Percentiles rank a stretch among this genome's conserved stretches.
phyloP scores from a whole-genome alignment of 257 asterid genomes.

The Nicotiana paniculata region DNA sequence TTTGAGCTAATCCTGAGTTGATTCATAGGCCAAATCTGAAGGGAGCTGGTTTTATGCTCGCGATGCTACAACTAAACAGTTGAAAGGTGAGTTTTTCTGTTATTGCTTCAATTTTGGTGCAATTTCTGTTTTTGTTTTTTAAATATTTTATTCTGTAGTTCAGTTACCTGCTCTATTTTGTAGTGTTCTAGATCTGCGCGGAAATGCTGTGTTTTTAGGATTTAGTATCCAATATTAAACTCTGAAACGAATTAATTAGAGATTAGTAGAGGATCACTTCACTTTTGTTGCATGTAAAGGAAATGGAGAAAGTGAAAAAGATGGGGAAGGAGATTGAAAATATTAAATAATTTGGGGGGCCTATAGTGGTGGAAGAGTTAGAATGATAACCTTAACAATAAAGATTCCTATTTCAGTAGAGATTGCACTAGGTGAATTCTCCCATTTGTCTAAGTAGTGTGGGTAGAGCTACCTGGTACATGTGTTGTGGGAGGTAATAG shows the following conservation, averaged over 20 bases:
- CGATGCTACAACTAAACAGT: neutral
- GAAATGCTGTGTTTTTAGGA: neutral
- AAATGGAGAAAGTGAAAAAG: neutral
- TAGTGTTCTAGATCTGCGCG: neutral
- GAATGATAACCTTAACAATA: neutral
- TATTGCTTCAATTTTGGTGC: neutral
- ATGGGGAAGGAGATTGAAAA: neutral
- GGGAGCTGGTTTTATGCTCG: neutral
- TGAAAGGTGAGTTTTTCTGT: neutral
- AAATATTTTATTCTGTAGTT: neutral
- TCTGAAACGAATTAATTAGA: neutral
- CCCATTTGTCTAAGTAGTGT: neutral
- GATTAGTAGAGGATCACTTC: neutral
- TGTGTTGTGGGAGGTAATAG: neutral
- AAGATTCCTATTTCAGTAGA: neutral
- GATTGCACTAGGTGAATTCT: neutral
- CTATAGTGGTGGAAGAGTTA: neutral
- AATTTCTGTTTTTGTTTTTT: neutral
- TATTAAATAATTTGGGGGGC: neutral
- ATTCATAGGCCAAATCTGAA: neutral
- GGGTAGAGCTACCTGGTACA: neutral
- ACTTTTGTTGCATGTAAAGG: neutral
- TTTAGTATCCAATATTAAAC: neutral
- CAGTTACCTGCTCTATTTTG: neutral
- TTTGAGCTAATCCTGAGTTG: neutral